Evolutionary conservation across 169 alveolate genomes (phyloP).

Genomic region (Fabrea salina): DNA sequence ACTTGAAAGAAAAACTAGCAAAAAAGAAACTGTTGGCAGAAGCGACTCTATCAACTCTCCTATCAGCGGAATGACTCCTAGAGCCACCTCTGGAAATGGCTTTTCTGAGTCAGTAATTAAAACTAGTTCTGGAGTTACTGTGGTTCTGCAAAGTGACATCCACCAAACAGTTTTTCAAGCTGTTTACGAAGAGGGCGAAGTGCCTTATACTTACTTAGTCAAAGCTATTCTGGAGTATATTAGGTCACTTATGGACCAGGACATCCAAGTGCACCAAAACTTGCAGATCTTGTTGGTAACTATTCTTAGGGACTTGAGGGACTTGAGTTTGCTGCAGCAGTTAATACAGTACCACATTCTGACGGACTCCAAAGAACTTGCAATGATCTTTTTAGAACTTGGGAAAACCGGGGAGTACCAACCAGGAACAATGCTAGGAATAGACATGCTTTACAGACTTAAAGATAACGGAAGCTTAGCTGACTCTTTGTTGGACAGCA

Average conservation of each 20-base stretch:
- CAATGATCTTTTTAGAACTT: neutral
- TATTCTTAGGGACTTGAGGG: neutral
- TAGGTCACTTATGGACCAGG: neutral
- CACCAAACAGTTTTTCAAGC: neutral
- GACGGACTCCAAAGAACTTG: neutral
- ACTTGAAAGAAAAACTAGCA: neutral
- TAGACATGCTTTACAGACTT: slow-evolving; percentile 19
- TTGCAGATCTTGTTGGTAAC: neutral
- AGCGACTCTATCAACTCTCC: neutral
- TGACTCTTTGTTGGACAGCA: neutral
- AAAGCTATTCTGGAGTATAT: neutral
- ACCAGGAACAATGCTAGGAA: neutral
- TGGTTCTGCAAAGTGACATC: neutral
- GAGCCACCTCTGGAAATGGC: no score
- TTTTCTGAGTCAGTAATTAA: neutral
- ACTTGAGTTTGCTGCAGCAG: neutral
- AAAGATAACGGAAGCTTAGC: neutral
- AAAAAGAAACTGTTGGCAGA: neutral
- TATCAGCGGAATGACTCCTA: neutral
- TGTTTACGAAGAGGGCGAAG: neutral
- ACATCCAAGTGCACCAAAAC: slow-evolving; percentile 12
- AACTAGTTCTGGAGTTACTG: neutral
- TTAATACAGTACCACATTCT: neutral
- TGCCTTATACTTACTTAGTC: neutral
- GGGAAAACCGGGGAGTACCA: neutral